Base-by-base conservation (phyloP, 2,329 filamentous ascomycete species). In the Eutypella sp. region DNA sequence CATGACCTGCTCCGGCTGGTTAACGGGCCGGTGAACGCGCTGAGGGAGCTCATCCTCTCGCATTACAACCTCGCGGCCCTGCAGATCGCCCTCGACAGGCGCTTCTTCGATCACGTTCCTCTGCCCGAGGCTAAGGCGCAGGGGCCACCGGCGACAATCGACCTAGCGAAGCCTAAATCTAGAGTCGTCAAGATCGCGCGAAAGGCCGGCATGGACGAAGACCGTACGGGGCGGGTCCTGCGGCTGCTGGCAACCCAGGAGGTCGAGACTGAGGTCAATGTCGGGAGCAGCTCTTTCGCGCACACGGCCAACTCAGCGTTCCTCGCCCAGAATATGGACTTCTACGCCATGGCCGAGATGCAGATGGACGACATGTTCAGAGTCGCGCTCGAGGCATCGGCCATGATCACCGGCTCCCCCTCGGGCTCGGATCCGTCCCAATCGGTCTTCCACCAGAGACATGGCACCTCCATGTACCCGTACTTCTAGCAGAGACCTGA, bases 401-500 rank as follows among this genome's bases (percentile, higher is more conserved):
- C 10, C 3, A 11, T 3, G 3, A 3, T 31, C 27, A 3, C 3
- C 3, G 3, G n/a, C 10, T 31, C 7, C 27, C 3, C 27, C 27
- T 11, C 27, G n/a, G 27, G n/a, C 10, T 31, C 5, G 27, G 27
- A 31, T 15, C 10, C 10, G 10, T 3, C 5, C 5, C 27, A 31
- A 3, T 31, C 10, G 3, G 3, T 15, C 2, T 31, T 31, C 27
- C 3, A 31, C 27, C 10, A 9, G 27, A 3, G 27, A 31, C 27
- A 31, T 5, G 27, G 27, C 5, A 15, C 5, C n/a, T 15, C 27
- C 2, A 31, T 31, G 27, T 31, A 11, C 27, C 3, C 3, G 1
- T 53, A 42, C 22, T 52, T 49, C 15, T 16, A 23, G 1, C 15
- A 40, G 5, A 16, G 48, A 11, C 52, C 52, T 1, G 6, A 39